Percentiles rank a stretch among this genome's conserved stretches.
phyloP scores from a whole-genome alignment of 768 basidiomycete species.

The Trametes villosa region DNA sequence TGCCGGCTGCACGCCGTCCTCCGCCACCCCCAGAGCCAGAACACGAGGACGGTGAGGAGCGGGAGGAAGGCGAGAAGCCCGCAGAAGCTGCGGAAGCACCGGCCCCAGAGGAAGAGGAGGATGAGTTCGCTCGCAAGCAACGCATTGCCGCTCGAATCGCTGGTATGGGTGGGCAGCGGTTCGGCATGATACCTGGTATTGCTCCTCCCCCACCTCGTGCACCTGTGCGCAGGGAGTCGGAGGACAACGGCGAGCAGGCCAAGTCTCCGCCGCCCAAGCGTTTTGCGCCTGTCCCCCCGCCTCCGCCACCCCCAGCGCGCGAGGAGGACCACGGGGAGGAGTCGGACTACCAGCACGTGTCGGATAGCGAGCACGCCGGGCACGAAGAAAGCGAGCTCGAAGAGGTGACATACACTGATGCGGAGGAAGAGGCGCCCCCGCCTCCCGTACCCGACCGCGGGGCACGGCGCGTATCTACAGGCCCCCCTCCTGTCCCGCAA shows the following conservation, averaged over 20 bases:
- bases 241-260: slow-evolving; percentile 12
- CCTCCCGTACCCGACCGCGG: slow-evolving; percentile 60
- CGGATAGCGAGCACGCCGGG: slow-evolving; percentile 67
- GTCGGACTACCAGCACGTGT: slow-evolving; percentile 38
- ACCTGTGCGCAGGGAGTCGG: slow-evolving; percentile 17
- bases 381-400: slow-evolving; percentile 76
- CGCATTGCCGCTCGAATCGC: slow-evolving; percentile 59
- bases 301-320: slow-evolving; percentile 25
- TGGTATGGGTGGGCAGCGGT: slow-evolving; percentile 59
- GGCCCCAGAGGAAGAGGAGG: slow-evolving; percentile 54
- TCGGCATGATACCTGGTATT: slow-evolving; percentile 54
- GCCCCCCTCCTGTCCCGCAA: slow-evolving; percentile 25
- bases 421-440: slow-evolving; percentile 46
- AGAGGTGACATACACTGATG: slow-evolving; percentile 60
- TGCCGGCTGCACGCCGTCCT: slow-evolving; percentile 42
- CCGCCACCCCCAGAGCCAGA: slow-evolving; percentile 36
- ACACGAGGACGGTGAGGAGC: slow-evolving; percentile 28
- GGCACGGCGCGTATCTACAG: slow-evolving; percentile 34
- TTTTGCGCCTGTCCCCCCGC: slow-evolving; percentile 21
- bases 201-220: slow-evolving; percentile 32
- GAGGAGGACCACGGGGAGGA: slow-evolving; percentile 50
- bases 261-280: slow-evolving; percentile 26
- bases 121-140: slow-evolving; percentile 58
- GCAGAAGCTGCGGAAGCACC: slow-evolving; percentile 33
- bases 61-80: slow-evolving; percentile 25